These are phyloP conservation scores for Hymenoscyphus scutula DNA, from an alignment of 2,329 filamentous ascomycete genomes.

Conservation along the genomic window DNA sequence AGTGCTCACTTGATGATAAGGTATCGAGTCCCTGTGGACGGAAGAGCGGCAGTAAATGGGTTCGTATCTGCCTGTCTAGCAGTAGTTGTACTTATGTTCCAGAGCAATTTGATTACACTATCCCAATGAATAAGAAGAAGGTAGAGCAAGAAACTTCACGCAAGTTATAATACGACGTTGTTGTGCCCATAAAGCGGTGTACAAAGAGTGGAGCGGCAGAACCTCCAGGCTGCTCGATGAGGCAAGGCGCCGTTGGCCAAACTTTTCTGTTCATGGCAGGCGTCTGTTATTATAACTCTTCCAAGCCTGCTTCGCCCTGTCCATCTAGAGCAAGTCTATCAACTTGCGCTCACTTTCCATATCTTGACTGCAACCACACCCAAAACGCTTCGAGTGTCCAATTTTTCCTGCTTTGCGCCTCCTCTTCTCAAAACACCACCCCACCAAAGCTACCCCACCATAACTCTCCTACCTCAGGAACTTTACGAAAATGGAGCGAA, in stretches of 20 bases:
- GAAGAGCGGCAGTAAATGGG: too few species aligned
- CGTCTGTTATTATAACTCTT: neutral
- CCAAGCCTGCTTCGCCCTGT: neutral
- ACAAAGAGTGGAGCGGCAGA: neutral
- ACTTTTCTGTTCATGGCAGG: neutral
- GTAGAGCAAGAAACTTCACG: too few species aligned
- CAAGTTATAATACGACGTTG: too few species aligned
- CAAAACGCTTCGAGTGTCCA: neutral
- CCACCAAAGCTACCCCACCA: constrained; percentile 24
- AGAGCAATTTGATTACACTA: too few species aligned
- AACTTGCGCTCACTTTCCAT: neutral
- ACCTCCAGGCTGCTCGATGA: neutral
- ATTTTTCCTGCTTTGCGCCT: neutral
- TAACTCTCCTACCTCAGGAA: too few species aligned
- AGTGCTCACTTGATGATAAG: too few species aligned
- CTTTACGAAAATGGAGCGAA: constrained; percentile 28
- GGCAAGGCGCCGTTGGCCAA: neutral
- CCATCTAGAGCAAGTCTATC: neutral
- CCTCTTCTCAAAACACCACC: neutral
- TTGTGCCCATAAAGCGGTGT: neutral
- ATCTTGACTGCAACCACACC: neutral
- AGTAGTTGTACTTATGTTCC: too few species aligned
- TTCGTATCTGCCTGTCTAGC: too few species aligned
- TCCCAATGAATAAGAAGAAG: too few species aligned
- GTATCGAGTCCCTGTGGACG: too few species aligned